A percentile compares a stretch with the other conserved stretches of the same genome.
Conservation (phyloP, 345 rosid genomes). For the Acer campestre region DNA sequence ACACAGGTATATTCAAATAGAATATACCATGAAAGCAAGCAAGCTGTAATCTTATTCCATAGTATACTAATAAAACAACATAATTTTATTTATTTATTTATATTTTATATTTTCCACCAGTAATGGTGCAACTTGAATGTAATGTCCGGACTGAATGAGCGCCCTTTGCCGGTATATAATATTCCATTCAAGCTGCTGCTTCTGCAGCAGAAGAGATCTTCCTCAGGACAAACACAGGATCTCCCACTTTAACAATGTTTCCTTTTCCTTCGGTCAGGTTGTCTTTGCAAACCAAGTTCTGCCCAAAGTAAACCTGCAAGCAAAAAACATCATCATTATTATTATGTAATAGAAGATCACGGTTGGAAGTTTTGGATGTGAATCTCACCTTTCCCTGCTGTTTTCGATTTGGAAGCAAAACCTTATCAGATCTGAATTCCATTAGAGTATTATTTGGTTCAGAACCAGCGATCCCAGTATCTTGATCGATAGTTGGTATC, state of each 20-base stretch:
- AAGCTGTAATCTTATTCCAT: conserved; percentile 1
- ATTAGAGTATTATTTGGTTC: conserved; percentile 72
- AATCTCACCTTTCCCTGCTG: conserved; percentile 69
- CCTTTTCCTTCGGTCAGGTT: conserved; percentile 31
- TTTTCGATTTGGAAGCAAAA: conserved; percentile 63
- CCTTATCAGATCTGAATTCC: conserved; percentile 63
- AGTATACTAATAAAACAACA: neutral
- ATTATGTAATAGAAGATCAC: neutral
- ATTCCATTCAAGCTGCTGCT: conserved; percentile 57
- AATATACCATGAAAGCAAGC: neutral
- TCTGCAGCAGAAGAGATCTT: conserved; percentile 65
- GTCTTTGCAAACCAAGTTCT: conserved; percentile 76
- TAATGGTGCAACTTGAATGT: no score
- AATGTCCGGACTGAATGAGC: no score
- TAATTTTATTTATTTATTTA: neutral
- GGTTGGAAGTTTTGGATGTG: neutral
- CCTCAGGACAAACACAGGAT: conserved; percentile 56
- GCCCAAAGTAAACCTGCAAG: conserved; percentile 81
- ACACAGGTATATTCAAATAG: neutral
- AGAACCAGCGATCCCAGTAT: conserved; percentile 53
- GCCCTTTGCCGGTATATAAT: no score
- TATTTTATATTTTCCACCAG: no score
- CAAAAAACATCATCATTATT: neutral
- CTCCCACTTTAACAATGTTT: conserved; percentile 61
- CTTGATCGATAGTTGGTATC: conserved; percentile 79